Conservation (phyloP, 331 rosid genomes). For the Cydonia oblonga region DNA sequence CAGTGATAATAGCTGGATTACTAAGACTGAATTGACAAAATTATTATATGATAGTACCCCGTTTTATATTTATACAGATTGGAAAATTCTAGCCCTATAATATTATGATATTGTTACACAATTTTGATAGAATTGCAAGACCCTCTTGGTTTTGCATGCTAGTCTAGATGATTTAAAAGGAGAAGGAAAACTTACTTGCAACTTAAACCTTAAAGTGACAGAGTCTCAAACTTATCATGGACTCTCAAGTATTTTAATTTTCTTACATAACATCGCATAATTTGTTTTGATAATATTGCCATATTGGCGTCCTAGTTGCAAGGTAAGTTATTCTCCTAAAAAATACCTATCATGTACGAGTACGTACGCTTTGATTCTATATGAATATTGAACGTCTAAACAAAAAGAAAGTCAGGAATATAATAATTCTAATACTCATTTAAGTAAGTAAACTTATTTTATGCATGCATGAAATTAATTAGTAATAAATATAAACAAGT, state of each 20-base stretch:
- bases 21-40: neutral
- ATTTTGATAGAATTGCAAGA: neutral
- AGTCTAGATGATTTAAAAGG: neutral
- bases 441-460: neutral
- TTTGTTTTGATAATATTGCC: no score
- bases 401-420: neutral
- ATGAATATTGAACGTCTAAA: neutral
- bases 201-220: neutral
- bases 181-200: neutral
- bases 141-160: neutral
- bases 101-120: no score
- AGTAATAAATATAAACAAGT: neutral
- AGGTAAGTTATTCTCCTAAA: neutral
- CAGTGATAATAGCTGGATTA: neutral
- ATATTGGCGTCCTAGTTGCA: neutral
- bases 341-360: neutral
- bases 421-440: no score
- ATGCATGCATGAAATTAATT: neutral
- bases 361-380: no score
- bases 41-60: neutral
- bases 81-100: neutral
- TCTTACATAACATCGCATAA: neutral
- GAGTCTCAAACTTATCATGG: neutral
- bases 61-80: neutral
- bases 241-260: no score